These are phyloP conservation scores for Sporothrix euskadiensis DNA, from an alignment of 2,329 filamentous ascomycete species.

Conservation along the genomic window DNA sequence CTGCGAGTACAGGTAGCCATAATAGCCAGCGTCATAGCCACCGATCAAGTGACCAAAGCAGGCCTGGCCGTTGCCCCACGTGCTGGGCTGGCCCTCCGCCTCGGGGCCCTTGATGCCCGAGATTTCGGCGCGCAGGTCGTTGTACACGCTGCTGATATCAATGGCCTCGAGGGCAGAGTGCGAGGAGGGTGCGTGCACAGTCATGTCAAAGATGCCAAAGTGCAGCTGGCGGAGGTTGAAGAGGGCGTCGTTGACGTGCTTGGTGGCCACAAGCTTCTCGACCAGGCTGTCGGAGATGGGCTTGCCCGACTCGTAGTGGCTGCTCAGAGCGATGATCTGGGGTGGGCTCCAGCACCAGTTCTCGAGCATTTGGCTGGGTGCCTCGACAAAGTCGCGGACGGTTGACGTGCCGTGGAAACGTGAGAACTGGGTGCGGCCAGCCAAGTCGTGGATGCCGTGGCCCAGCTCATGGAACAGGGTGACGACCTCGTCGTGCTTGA, in stretches of 20 bases:
- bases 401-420: constrained; percentile 69
- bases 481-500: constrained; percentile 81
- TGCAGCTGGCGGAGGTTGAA: constrained; percentile 78
- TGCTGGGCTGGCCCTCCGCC: constrained; percentile 57
- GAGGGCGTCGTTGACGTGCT: constrained; percentile 77
- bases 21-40: constrained; percentile 84
- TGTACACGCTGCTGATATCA: constrained; percentile 68
- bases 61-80: constrained; percentile 76
- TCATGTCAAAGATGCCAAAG: constrained; percentile 84
- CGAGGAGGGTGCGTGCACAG: constrained; percentile 68
- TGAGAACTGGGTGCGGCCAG: constrained; percentile 62
- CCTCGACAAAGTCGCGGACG: constrained; percentile 70
- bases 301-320: constrained; percentile 70
- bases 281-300: constrained; percentile 74
- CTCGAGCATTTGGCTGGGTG: constrained; percentile 71
- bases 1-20: constrained; percentile 71
- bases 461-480: constrained; percentile 79
- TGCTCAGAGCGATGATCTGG: constrained; percentile 66
- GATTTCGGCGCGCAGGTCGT: constrained; percentile 70
- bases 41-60: constrained; percentile 82
- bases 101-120: constrained; percentile 74
- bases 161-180: constrained; percentile 68
- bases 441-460: constrained; percentile 69
- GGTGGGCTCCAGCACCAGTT: constrained; percentile 73
- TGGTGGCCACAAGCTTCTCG: constrained; percentile 70